Conservation (phyloP, 345 rosid genomes). For the Camelina sativa region DNA sequence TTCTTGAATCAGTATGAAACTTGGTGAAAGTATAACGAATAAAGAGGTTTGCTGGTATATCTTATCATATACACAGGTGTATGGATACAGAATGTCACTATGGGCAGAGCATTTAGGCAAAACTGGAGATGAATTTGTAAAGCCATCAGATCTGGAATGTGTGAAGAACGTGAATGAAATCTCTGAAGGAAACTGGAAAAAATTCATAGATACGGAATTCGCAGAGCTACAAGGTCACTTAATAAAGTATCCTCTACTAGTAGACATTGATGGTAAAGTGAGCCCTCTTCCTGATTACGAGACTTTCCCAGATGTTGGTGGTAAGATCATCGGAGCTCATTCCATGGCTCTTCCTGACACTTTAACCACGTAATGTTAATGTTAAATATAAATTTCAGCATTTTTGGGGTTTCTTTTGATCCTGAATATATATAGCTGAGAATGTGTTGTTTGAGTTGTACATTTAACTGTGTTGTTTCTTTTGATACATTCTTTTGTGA, state of each 20-base stretch:
- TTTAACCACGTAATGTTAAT: slow-evolving; percentile 62
- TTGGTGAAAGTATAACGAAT: not conserved
- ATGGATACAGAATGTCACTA: slow-evolving; percentile 90
- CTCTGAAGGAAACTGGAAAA: slow-evolving; percentile 70
- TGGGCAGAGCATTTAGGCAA: slow-evolving; percentile 92
- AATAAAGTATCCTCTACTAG: slow-evolving; percentile 72
- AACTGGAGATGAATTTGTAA: slow-evolving; percentile 46
- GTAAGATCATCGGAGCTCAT: slow-evolving; percentile 70
- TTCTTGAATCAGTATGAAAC: not conserved
- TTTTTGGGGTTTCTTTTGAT: slow-evolving; percentile 25
- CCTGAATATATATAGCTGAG: slow-evolving; percentile 22
- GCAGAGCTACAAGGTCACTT: slow-evolving; percentile 76
- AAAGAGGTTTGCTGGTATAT: not conserved
- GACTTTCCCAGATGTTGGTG: slow-evolving; percentile 88
- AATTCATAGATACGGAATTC: slow-evolving; percentile 46
- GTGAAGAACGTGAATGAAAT: slow-evolving; percentile 62
- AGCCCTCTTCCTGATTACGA: slow-evolving; percentile 63
- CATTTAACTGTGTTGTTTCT: slow-evolving; percentile 37
- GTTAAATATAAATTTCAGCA: slow-evolving; percentile 24
- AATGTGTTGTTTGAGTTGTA: slow-evolving; percentile 42
- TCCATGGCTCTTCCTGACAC: slow-evolving; percentile 62
- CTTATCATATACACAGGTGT: slow-evolving; percentile 52
- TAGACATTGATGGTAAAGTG: slow-evolving; percentile 64
- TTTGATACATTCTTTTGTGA: slow-evolving; percentile 27
- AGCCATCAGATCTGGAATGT: slow-evolving; percentile 66